A percentile compares a stretch with the other conserved stretches of the same genome.
phyloP scores from a whole-genome alignment of 148 eudicot species.

The Rhododendron mucronatum region DNA sequence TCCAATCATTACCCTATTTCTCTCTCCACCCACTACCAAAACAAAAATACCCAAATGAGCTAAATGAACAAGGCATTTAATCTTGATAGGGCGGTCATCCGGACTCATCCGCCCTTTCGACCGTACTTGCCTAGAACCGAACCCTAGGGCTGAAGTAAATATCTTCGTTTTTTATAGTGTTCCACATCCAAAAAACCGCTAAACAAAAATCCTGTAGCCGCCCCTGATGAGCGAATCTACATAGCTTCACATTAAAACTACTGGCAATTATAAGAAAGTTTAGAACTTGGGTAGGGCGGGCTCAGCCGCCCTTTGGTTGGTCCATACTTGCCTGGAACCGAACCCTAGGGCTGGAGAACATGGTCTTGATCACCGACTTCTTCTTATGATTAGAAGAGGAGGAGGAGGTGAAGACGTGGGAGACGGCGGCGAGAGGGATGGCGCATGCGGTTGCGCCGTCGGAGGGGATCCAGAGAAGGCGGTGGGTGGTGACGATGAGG shows the following conservation, averaged over 20 bases:
- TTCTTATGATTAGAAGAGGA: constrained; percentile 12
- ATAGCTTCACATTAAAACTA: neutral
- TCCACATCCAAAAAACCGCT: too few relatives aligned
- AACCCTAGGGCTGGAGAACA: constrained; percentile 64
- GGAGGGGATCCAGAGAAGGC: constrained; percentile 58
- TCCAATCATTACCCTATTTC: too few relatives aligned
- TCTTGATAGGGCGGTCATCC: too few relatives aligned
- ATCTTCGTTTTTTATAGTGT: too few relatives aligned
- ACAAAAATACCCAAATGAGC: too few relatives aligned
- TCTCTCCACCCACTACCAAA: too few relatives aligned
- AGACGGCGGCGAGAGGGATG: constrained; percentile 52
- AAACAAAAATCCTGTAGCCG: too few relatives aligned
- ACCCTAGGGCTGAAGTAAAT: neutral
- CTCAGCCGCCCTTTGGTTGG: neutral
- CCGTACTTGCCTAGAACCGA: too few relatives aligned
- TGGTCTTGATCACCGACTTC: constrained; percentile 57
- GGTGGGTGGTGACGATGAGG: constrained; percentile 73
- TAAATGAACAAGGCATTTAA: too few relatives aligned
- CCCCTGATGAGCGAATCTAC: neutral
- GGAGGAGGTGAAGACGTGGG: constrained; percentile 41
- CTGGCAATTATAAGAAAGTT: neutral
- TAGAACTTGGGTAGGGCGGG: neutral
- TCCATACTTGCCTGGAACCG: constrained; percentile 31
- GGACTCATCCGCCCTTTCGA: neutral
- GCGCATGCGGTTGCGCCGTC: constrained; percentile 19